Evolutionary conservation across 225 moss, liverwort and hornwort species (phyloP).

Genomic region (Sphagnum tenellum): DNA sequence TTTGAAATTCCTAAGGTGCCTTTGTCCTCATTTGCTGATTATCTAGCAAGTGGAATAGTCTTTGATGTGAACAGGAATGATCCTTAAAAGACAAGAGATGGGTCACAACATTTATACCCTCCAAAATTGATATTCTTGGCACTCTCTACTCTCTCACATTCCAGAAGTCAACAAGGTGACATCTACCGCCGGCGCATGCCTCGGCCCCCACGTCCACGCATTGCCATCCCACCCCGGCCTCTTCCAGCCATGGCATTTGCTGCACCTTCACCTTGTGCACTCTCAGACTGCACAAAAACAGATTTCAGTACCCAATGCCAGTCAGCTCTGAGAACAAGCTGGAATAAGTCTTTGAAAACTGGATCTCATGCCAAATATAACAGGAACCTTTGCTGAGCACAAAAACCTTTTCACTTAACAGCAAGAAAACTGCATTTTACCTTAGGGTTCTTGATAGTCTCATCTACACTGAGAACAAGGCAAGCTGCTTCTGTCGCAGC

Average conservation of each 20-base stretch:
- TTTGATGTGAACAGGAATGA: too few species aligned
- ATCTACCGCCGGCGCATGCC: conserved; percentile 43
- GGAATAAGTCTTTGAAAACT: background rate
- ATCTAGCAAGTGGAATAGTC: too few species aligned
- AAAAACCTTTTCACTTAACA: background rate
- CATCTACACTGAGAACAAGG: conserved; percentile 47
- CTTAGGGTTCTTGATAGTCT: conserved; percentile 48
- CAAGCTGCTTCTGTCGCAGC: conserved; percentile 78
- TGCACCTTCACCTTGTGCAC: conserved; percentile 29
- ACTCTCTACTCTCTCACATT: too few species aligned
- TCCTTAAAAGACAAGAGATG: too few species aligned
- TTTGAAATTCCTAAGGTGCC: too few species aligned
- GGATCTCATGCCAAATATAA: background rate
- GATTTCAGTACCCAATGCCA: background rate
- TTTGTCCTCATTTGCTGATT: too few species aligned
- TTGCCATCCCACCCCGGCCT: conserved; percentile 21
- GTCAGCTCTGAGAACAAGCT: background rate
- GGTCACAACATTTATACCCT: too few species aligned
- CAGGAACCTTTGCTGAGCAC: background rate
- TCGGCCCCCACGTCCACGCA: conserved; percentile 30
- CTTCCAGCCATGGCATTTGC: conserved; percentile 36
- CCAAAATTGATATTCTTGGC: too few species aligned
- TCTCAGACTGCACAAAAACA: conserved; percentile 27
- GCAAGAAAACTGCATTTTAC: conserved; percentile 4
- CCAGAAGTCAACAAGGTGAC: too few species aligned